These are phyloP conservation scores for Bisporella sp. DNA, from an alignment of 2,329 filamentous ascomycete species.

Conservation along the genomic window DNA sequence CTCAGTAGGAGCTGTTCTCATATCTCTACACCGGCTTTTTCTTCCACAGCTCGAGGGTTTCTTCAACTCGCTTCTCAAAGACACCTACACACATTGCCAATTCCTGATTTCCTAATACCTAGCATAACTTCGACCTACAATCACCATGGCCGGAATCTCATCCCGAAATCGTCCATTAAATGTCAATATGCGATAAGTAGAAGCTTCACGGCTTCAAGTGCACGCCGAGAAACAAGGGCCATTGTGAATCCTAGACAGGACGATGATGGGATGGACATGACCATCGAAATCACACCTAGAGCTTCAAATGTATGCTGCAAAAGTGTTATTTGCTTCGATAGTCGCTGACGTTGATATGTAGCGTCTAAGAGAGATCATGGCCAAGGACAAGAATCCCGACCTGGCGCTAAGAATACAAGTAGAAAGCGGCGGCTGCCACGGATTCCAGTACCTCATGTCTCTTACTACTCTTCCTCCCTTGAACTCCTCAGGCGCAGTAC, in stretches of 20 bases:
- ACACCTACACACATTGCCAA: conserved; percentile 13
- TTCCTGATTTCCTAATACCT: conserved; percentile 25
- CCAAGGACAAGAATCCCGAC: conserved; percentile 64
- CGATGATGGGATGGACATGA: conserved; percentile 79
- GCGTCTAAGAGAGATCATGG: conserved; percentile 56
- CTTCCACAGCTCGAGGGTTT: conserved; percentile 21
- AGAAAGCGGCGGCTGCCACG: conserved; percentile 91
- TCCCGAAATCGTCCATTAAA: too few relatives aligned
- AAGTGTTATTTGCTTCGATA: background rate
- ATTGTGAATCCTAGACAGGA: conserved; percentile 69
- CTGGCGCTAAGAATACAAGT: conserved; percentile 88
- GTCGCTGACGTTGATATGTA: conserved; percentile 3
- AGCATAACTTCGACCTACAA: background rate
- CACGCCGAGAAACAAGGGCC: conserved; percentile 34
- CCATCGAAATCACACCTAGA: conserved; percentile 74
- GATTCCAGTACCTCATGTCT: conserved; percentile 95
- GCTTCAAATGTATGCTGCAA: conserved; percentile 60
- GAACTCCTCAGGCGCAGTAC: conserved; percentile 9
- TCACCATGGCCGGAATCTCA: background rate
- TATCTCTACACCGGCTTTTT: conserved; percentile 9
- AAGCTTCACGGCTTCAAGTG: conserved; percentile 17
- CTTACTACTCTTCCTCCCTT: conserved; percentile 52
- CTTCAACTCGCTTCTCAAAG: conserved; percentile 20
- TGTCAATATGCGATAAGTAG: conserved; percentile 2
- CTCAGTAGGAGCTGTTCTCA: conserved; percentile 18